These are phyloP conservation scores for Saccharomyces kudriavzevii DNA, from an alignment of 805 yeast genomes.

Conservation along the genomic window DNA sequence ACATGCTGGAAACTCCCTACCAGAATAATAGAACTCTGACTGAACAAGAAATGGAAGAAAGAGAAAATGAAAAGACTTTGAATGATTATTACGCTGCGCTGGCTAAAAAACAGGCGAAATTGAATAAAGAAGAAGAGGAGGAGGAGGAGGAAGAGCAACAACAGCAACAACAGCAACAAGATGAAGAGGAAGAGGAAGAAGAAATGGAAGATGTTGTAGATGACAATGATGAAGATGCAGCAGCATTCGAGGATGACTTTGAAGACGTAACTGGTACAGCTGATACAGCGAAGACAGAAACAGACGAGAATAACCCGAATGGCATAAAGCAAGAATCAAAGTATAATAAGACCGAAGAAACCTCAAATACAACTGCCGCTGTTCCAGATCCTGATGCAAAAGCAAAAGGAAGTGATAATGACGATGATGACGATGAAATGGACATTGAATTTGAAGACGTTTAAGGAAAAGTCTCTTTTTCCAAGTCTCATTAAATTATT, in stretches of 20 bases:
- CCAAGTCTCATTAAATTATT: neutral
- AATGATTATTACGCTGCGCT: constrained; percentile 71
- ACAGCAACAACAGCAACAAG: no score
- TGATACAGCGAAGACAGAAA: constrained; percentile 2
- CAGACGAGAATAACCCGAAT: constrained; percentile 2
- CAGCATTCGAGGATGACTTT: constrained; percentile 16
- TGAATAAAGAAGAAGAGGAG: constrained; percentile 50
- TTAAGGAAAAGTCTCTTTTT: neutral
- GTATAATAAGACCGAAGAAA: constrained; percentile 1
- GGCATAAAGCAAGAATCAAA: constrained; percentile 1
- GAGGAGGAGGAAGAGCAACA: constrained; percentile 41
- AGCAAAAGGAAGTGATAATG: constrained; percentile 6
- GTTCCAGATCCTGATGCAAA: constrained; percentile 1
- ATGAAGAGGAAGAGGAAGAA: constrained; percentile 41
- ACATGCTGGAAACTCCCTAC: constrained; percentile 2
- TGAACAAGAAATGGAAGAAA: constrained; percentile 42
- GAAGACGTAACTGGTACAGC: constrained; percentile 21
- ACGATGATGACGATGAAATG: constrained; percentile 27
- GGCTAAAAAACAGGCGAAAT: constrained; percentile 59
- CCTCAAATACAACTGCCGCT: neutral
- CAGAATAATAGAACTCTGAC: constrained; percentile 18
- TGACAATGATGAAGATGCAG: constrained; percentile 30
- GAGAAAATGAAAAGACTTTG: constrained; percentile 64
- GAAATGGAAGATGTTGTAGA: constrained; percentile 40
- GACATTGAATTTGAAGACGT: constrained; percentile 33